Evolutionary conservation across 2,329 filamentous ascomycete species (phyloP), one percentile per base, ranked within the genome.

Genomic region (Didymella pinodella): DNA sequence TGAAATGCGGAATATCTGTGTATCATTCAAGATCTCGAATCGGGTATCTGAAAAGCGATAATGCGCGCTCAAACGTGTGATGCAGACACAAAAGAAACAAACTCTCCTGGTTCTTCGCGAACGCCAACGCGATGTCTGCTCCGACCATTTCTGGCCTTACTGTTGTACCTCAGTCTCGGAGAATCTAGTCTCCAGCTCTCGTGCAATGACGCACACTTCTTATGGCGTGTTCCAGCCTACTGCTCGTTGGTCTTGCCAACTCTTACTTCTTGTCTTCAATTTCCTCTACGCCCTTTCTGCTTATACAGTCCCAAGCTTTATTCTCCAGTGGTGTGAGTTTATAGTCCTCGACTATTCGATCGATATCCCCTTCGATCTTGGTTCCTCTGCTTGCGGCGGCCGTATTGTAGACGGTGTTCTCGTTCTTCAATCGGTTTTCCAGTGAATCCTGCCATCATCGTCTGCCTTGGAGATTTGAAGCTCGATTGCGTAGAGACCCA

Each of bases 401-500:
- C n/a, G 14, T 11, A 12, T 28, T 4, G 20, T 11, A 41, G 14
- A 11, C 26, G 12, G 2, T 18, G 10, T 18, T 25, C 3, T 32
- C 12, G 8, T 32, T 22, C 5, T 45, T 53, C 63, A 97, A 77
- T 97, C 94, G 22, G 89, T 90, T 82, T 98, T 98, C 93, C 94
- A 98, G 77, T 98, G 94, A 57, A 92, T 77, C 29, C 86, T 83
- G 31, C 86, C 84, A 69, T 96, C 91, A 48, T 91, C 85, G 71
- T 96, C 91, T 54, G 91, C 90, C 65, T 90, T 90, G 22, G 92
- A 91, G 11, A 98, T 85, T 72, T 93, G 94, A 53, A 98, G 81
- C 78, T 99, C 95, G 43, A 98, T 84, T 3, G 92, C 90, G 75
- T 99, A 99, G 16, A 98, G 80, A 7, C 85, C 85, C 90, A 98